Conservation (phyloP, 345 rosid species). For the Aquilaria sinensis region DNA sequence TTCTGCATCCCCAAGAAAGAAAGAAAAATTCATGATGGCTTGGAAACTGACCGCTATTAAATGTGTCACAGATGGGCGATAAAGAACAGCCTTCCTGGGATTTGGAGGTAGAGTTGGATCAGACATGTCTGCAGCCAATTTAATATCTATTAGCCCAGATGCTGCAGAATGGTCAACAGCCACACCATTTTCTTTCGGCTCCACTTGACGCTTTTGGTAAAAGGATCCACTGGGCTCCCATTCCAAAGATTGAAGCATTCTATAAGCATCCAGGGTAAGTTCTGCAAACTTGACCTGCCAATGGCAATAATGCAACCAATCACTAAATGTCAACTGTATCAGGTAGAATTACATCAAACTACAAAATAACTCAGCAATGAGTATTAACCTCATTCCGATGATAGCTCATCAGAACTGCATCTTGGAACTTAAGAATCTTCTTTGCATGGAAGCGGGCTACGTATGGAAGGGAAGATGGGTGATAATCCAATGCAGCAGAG, state of each 20-base stretch:
- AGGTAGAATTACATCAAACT: conserved; percentile 1
- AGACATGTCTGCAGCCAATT: conserved; percentile 60
- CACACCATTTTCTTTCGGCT: conserved; percentile 68
- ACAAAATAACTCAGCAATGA: conserved; percentile 4
- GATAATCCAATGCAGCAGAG: conserved; percentile 53
- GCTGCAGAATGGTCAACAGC: conserved; percentile 64
- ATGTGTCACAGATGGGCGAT: conserved; percentile 85
- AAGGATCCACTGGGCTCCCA: conserved; percentile 91
- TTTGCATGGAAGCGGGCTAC: conserved; percentile 81
- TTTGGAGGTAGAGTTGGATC: conserved; percentile 76
- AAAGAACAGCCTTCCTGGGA: conserved; percentile 86
- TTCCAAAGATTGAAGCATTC: conserved; percentile 96
- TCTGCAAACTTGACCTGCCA: conserved; percentile 92
- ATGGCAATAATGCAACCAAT: conserved; percentile 13
- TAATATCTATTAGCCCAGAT: conserved; percentile 79
- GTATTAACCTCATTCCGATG: conserved; percentile 69
- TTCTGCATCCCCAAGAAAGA: too few species aligned
- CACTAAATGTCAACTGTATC: background rate
- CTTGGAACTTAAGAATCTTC: conserved; percentile 71
- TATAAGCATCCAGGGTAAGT: conserved; percentile 76
- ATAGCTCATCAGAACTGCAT: conserved; percentile 80
- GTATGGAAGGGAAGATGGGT: conserved; percentile 67
- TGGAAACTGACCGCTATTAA: conserved; percentile 74
- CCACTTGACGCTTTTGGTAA: conserved; percentile 50
- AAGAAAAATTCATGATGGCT: background rate